These are phyloP conservation scores for Petrea volubilis DNA, from an alignment of 257 asterid genomes.

Conservation along the genomic window DNA sequence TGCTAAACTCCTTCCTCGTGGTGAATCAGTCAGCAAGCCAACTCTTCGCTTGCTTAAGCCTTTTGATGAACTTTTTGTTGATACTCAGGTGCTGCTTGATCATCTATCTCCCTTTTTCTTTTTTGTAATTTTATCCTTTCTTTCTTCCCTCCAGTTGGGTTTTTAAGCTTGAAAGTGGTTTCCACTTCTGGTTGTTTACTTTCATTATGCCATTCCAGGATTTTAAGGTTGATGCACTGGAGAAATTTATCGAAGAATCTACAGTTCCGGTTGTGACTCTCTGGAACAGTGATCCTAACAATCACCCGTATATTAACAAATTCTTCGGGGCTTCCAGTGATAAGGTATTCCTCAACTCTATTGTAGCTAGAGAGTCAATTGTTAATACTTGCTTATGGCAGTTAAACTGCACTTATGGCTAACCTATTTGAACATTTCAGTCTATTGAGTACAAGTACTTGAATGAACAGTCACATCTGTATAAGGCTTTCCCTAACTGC, in stretches of 20 bases:
- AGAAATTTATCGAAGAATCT: conserved; percentile 59
- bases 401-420: background rate
- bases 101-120: background rate
- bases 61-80: conserved; percentile 72
- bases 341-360: conserved; percentile 49
- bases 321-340: conserved; percentile 48
- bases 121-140: background rate
- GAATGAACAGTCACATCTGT: background rate
- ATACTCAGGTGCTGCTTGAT: conserved; percentile 49
- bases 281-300: conserved; percentile 56
- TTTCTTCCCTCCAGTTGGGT: background rate
- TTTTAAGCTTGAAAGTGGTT: background rate
- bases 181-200: background rate
- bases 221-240: conserved; percentile 56
- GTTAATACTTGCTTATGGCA: background rate
- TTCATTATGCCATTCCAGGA: conserved; percentile 47
- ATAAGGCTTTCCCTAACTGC: background rate
- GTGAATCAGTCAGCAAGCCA: conserved; percentile 67
- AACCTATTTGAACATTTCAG: background rate
- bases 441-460: background rate
- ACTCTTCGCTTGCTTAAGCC: conserved; percentile 81
- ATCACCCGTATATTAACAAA: conserved; percentile 53
- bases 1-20: conserved; percentile 69
- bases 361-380: background rate
- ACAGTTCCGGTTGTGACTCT: conserved; percentile 58